These are phyloP conservation scores for Phytophthora sojae DNA, from an alignment of 352 stramenopile species.

Conservation along the genomic window DNA sequence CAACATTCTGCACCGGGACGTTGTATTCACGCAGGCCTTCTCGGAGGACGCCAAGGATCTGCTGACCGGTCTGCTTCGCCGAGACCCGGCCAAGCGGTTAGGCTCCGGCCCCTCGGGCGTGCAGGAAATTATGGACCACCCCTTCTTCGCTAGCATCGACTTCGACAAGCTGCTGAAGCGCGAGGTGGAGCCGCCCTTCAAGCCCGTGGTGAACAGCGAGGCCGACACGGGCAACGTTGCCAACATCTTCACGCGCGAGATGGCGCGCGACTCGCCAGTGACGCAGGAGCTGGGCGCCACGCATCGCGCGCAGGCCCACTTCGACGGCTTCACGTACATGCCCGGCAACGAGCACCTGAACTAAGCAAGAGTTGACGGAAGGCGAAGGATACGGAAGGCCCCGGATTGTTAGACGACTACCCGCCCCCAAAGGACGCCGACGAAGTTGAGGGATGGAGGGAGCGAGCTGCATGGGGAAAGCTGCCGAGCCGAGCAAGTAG, in stretches of 20 bases:
- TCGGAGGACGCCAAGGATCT: conserved; percentile 89
- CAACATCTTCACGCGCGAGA: conserved; percentile 88
- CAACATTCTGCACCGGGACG: conserved; percentile 92
- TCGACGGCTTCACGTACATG: conserved; percentile 95
- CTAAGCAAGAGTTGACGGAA: conserved; percentile 41
- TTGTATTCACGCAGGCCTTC: conserved; percentile 89
- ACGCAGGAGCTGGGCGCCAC: conserved; percentile 86
- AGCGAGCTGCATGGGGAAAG: conserved; percentile 35
- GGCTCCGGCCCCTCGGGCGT: conserved; percentile 82
- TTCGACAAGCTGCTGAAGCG: conserved; percentile 83
- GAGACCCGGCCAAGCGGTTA: conserved; percentile 85
- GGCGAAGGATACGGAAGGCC: not conserved
- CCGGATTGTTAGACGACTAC: conserved; percentile 43
- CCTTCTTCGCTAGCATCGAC: conserved; percentile 90
- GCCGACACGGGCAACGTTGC: conserved; percentile 88
- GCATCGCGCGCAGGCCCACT: conserved; percentile 87
- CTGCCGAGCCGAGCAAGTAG: conserved; percentile 25
- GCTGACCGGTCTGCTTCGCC: conserved; percentile 78
- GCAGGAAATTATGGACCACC: conserved; percentile 91
- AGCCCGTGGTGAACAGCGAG: conserved; percentile 86
- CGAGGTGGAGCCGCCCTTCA: conserved; percentile 89
- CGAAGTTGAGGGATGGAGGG: conserved; percentile 28
- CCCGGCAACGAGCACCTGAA: conserved; percentile 62
- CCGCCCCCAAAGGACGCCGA: conserved; percentile 23
- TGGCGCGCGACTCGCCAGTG: conserved; percentile 89